Evolutionary conservation across 2,329 filamentous ascomycete genomes (phyloP), one percentile per base, ranked within the genome.

Genomic region (Alternaria arborescens): DNA sequence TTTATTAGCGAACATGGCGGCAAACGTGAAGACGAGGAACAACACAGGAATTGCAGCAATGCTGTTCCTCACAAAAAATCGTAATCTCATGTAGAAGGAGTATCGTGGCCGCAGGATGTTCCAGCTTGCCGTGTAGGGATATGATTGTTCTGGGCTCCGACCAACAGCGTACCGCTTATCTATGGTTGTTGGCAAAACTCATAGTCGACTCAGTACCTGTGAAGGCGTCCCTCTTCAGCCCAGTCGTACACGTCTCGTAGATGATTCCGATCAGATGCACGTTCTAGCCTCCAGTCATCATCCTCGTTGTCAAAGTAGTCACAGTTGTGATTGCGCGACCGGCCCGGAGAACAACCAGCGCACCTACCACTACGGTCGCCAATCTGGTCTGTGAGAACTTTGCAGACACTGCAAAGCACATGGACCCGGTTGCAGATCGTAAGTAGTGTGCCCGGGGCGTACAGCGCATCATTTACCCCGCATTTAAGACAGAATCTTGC

Each of bases 401-500:
- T 60, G 58, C 71, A 71, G 10, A 52, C 24, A 48, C 50, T 52
- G 38, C 68, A 71, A 14, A 74, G 55, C 52, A 71, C 63, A 48
- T 66, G 58, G 20, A 42, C 24, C 51, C 62, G 56, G 20, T 71
- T 70, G 52, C 66, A 65, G 36, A 73, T 68, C 26, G 52, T 61
- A 43, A 75, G 60, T 42, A 58, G 55, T 26, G 62, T 62, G 28
- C 71, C 71, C n/a, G 61, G 56, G 18, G 50, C 43, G 58, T 74
- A 75, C 52, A 61, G 47, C 43, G 62, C 59, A 50, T 50, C 55
- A 11, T 58, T 61, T 51, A 75, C 64, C 58, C 70, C 72, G 65
- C 72, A 75, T 47, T 66, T 51, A 10, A 74, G 61, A 62, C 73
- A 75, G 14, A 68, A 67, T 65, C 73, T 63, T 38, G 60, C 61